Conservation (phyloP, 805 yeast genomes). For the Saccharomycopsis sp. region DNA sequence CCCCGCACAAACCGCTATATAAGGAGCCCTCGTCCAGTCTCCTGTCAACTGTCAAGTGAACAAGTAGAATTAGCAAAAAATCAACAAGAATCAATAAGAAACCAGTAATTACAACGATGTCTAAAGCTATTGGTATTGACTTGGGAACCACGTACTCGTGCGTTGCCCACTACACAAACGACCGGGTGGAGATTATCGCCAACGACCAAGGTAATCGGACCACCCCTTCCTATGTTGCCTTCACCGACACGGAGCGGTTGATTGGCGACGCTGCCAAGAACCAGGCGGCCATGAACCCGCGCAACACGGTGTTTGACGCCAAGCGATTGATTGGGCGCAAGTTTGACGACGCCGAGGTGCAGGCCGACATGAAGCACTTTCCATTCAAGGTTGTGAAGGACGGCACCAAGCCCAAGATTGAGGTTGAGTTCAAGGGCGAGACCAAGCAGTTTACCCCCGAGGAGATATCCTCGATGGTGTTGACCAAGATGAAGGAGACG, state of each 20-base stretch:
- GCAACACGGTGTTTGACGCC: constrained; percentile 90
- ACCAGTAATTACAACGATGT: constrained; percentile 32
- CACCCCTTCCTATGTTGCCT: constrained; percentile 94
- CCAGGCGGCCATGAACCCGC: constrained; percentile 95
- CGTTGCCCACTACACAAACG: constrained; percentile 82
- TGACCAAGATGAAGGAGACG: constrained; percentile 85
- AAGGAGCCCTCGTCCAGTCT: too few species aligned
- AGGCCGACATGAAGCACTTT: constrained; percentile 74
- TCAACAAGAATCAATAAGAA: too few species aligned
- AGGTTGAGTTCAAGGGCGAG: constrained; percentile 86
- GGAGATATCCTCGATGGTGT: constrained; percentile 89
- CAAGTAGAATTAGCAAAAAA: too few species aligned
- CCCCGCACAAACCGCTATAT: too few species aligned
- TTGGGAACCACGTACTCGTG: constrained; percentile 97
- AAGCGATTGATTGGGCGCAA: constrained; percentile 89
- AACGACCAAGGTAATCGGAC: constrained; percentile 99
- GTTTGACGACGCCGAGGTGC: constrained; percentile 71
- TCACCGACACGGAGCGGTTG: constrained; percentile 90
- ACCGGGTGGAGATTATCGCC: constrained; percentile 90
- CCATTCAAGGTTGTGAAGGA: constrained; percentile 76
- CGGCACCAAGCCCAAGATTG: constrained; percentile 78
- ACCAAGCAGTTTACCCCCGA: constrained; percentile 83
- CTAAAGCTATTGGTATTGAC: constrained; percentile 73
- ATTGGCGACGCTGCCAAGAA: constrained; percentile 98
- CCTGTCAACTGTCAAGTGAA: too few species aligned